These are phyloP conservation scores for Boletus pseudo-olivaceus DNA, from an alignment of 768 basidiomycete genomes.

Conservation along the genomic window DNA sequence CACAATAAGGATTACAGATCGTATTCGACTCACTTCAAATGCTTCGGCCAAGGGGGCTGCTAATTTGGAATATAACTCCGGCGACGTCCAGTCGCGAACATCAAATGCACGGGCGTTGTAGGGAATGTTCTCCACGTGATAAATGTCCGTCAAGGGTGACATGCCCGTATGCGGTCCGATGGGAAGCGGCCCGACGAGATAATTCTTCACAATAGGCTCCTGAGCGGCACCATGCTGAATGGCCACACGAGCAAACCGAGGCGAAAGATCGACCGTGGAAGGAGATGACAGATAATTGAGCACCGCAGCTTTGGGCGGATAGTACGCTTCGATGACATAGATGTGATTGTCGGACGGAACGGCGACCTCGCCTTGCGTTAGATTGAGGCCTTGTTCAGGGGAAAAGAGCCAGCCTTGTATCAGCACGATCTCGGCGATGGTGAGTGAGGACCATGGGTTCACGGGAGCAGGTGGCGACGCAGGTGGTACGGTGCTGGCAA, in stretches of 20 bases:
- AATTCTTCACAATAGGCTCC: conserved; percentile 47
- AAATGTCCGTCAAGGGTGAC: conserved; percentile 45
- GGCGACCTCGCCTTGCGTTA: conserved; percentile 37
- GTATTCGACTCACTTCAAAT: conserved; percentile 35
- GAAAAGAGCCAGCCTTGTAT: conserved; percentile 46
- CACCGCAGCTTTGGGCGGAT: conserved; percentile 46
- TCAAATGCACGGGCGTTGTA: conserved; percentile 48
- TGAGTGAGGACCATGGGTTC: conserved; percentile 54
- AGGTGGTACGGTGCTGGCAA: conserved; percentile 25
- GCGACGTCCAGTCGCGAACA: conserved; percentile 20
- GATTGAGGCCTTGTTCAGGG: conserved; percentile 43
- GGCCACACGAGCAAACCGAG: conserved; percentile 45
- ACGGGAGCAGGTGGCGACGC: conserved; percentile 40
- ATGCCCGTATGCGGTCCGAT: conserved; percentile 38
- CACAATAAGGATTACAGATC: not conserved
- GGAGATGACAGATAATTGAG: conserved; percentile 44
- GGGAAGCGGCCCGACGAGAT: conserved; percentile 58
- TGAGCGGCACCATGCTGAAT: conserved; percentile 45
- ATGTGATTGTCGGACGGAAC: conserved; percentile 46
- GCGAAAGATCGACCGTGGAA: conserved; percentile 25
- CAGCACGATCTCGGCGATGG: conserved; percentile 39
- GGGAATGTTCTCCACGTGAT: conserved; percentile 50
- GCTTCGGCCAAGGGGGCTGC: conserved; percentile 38
- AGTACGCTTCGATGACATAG: conserved; percentile 47
- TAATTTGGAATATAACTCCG: conserved; percentile 29